A percentile compares a stretch with the other conserved stretches of the same genome.
These are phyloP conservation scores for Ogataea zsoltii DNA, from an alignment of 805 yeast genomes.

Conservation along the genomic window DNA sequence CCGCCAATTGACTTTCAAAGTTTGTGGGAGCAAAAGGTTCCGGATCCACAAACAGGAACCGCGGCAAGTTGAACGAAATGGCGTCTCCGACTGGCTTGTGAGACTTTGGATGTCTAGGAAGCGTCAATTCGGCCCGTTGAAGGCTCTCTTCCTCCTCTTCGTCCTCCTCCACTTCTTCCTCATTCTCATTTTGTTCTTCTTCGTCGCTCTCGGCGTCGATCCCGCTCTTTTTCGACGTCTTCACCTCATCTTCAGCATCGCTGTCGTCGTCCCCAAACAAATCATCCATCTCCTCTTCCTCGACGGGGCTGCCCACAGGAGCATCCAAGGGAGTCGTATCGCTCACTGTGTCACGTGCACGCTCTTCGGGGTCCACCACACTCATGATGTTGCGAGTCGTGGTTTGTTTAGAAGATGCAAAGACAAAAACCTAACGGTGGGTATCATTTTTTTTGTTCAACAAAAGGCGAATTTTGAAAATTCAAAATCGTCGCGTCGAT, in stretches of 20 bases:
- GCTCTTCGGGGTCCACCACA: background rate
- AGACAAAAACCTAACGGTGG: background rate
- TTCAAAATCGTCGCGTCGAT: conserved; percentile 4
- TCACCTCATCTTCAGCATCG: conserved; percentile 24
- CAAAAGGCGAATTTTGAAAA: background rate
- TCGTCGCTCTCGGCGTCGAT: conserved; percentile 13
- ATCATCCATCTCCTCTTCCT: conserved; percentile 37
- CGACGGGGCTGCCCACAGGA: conserved; percentile 6
- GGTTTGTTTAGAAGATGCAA: background rate
- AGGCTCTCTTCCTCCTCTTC: conserved; percentile 32
- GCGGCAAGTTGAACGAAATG: conserved; percentile 66
- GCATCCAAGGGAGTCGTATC: background rate
- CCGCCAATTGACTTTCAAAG: conserved; percentile 50
- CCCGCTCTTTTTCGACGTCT: conserved; percentile 18
- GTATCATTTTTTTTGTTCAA: background rate
- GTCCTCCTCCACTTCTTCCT: conserved; percentile 37
- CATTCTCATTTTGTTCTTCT: conserved; percentile 39
- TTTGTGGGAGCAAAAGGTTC: conserved; percentile 76
- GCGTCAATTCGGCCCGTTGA: conserved; percentile 39
- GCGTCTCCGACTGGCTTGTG: conserved; percentile 40
- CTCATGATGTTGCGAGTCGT: background rate
- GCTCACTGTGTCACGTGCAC: background rate
- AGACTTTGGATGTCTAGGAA: conserved; percentile 53
- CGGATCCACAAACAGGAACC: conserved; percentile 79
- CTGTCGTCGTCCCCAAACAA: conserved; percentile 35